Conservation (phyloP, 2,329 filamentous ascomycete genomes). For the Sphaerostilbella broomeana region DNA sequence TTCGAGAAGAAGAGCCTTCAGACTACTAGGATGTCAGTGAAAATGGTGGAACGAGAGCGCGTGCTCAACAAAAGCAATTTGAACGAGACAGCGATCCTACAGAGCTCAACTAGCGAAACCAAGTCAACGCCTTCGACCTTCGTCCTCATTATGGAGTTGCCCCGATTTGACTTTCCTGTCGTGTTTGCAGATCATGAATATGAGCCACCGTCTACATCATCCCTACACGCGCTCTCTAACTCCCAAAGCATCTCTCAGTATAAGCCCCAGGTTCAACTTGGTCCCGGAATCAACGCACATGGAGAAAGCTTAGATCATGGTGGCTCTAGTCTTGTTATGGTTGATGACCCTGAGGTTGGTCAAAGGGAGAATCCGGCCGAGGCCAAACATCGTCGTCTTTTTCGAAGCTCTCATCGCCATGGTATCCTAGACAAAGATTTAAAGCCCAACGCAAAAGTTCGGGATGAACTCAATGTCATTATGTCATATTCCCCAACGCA, state of each 20-base stretch:
- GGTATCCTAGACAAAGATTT: conserved; percentile 92
- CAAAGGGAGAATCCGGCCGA: conserved; percentile 89
- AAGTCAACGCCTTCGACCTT: conserved; percentile 56
- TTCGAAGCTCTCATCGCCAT: conserved; percentile 82
- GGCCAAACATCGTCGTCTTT: conserved; percentile 85
- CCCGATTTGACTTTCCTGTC: conserved; percentile 89
- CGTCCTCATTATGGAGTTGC: conserved; percentile 82
- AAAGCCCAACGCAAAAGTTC: conserved; percentile 91
- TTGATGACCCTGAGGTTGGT: conserved; percentile 91
- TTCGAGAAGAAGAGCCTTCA: conserved; percentile 71
- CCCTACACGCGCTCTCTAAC: conserved; percentile 51
- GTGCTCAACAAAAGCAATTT: conserved; percentile 24
- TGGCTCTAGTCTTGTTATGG: conserved; percentile 63
- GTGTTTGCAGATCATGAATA: conserved; percentile 96
- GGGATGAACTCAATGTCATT: conserved; percentile 87
- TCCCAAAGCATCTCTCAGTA: conserved; percentile 68
- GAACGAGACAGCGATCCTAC: conserved; percentile 24
- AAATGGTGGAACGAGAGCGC: conserved; percentile 46
- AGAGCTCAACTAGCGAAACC: conserved; percentile 36
- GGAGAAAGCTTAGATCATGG: conserved; percentile 43
- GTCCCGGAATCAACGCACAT: conserved; percentile 76
- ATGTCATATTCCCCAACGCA: conserved; percentile 92
- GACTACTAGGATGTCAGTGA: conserved; percentile 57
- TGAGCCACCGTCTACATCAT: conserved; percentile 72
- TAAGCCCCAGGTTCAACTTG: conserved; percentile 81